A percentile compares a stretch with the other conserved stretches of the same genome.
Evolutionary conservation across 768 basidiomycete genomes (phyloP).

Genomic region (Xerocomus potaroensis): DNA sequence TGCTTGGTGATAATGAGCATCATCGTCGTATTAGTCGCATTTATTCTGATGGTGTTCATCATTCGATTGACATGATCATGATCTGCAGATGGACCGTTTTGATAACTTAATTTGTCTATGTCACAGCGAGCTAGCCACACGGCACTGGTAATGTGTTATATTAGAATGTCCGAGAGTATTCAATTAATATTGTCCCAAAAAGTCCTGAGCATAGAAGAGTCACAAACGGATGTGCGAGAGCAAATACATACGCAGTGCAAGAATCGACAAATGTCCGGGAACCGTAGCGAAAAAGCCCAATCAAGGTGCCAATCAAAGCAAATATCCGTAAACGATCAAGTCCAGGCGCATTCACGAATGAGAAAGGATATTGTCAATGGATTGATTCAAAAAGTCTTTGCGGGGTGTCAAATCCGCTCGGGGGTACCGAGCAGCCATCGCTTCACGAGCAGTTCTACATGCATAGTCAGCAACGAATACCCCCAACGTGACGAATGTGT

Average conservation of each 20-base stretch:
- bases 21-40: slow-evolving; percentile 62
- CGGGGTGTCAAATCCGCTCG: slow-evolving; percentile 55
- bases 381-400: slow-evolving; percentile 62
- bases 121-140: neutral
- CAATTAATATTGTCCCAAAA: slow-evolving; percentile 9
- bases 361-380: slow-evolving; percentile 62
- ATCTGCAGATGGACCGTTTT: slow-evolving; percentile 1
- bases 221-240: slow-evolving; percentile 6
- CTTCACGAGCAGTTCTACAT: slow-evolving; percentile 56
- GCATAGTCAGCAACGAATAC: slow-evolving; percentile 2
- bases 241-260: too few relatives aligned
- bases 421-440: slow-evolving; percentile 59
- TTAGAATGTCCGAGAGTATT: neutral
- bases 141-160: slow-evolving; percentile 5
- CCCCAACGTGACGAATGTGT: neutral
- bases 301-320: neutral
- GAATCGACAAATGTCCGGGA: too few relatives aligned
- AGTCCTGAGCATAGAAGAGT: slow-evolving; percentile 10
- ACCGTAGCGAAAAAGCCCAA: slow-evolving; percentile 2
- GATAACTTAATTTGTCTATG: neutral
- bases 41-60: slow-evolving; percentile 65
- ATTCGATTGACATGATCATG: slow-evolving; percentile 60
- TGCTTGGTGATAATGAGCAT: slow-evolving; percentile 66
- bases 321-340: slow-evolving; percentile 4
- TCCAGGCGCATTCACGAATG: slow-evolving; percentile 37